Evolutionary conservation across 345 rosid genomes (phyloP), one percentile per base, ranked within the genome.

Genomic region (Aquilaria yunnanensis): DNA sequence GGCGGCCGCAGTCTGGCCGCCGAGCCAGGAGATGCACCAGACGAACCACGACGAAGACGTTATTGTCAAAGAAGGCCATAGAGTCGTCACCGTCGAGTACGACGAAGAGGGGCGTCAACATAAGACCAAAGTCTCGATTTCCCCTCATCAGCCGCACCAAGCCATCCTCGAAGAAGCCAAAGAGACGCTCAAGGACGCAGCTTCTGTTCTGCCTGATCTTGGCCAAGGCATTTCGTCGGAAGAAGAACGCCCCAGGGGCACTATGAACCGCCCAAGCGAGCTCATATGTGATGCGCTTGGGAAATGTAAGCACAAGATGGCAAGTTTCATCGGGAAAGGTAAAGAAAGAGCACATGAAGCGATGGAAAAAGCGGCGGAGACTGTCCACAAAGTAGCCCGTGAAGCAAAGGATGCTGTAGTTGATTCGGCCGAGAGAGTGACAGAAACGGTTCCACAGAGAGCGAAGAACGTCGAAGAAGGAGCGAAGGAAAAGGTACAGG

Each of bases 11-110:
- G 75, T 85, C 2, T 83, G 81, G 84, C 82, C 92, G 58, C 92
- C 84, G 29, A 59, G 8, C 31, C 79, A 82, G 1, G 58, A 62
- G 3, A 23, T 23, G 23, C 23, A 23, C 23, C 23, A 23, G 23
- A 54, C 45, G 32, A 43, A 45, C 29, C 50, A 59, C 10, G 67
- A 64, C 10, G 83, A 67, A 9, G 80, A 77, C 43, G 85, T 83
- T 14, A 78, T 85, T 29, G 75, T 86, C 12, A 86, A 83, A 73
- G 87, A 81, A 46, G 97, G 90, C 4, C 92, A 83, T 54, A 73
- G 80, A 13, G 79, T 81, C 2, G 77, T 90, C 5, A 84, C 85
- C 3, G 92, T 90, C 10, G 89, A 86, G 76, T 30, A 33, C 13
- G 85, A 70, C 55, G 96, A 88, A 10, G 65, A 83, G 47, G 67